Conservation (phyloP, 2,329 filamentous ascomycete species). For the Nigrospora oryzae region DNA sequence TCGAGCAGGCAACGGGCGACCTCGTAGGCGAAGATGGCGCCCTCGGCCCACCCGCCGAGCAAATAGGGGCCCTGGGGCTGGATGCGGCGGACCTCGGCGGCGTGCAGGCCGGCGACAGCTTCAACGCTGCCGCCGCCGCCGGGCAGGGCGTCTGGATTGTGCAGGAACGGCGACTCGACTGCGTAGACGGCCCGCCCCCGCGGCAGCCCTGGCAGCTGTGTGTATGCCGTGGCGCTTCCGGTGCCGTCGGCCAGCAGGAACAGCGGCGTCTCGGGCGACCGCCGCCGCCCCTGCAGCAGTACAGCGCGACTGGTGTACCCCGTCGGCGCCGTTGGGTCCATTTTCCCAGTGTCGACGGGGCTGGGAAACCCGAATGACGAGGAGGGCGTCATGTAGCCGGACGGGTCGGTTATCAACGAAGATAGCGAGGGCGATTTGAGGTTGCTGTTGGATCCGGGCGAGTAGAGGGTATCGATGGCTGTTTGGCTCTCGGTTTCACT, state of each 20-base stretch:
- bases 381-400: not conserved
- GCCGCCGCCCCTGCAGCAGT: not conserved
- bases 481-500: no score
- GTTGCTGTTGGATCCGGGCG: no score
- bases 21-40: constrained; percentile 39
- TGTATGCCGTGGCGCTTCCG: constrained; percentile 32
- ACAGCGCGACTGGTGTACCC: constrained; percentile 1
- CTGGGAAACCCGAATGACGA: not conserved
- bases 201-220: constrained; percentile 20
- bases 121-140: constrained; percentile 6
- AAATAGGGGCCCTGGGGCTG: constrained; percentile 38
- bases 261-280: constrained; percentile 8
- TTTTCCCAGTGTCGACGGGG: not conserved
- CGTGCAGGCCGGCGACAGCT: constrained; percentile 23
- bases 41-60: constrained; percentile 45
- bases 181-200: constrained; percentile 24
- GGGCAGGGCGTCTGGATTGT: constrained; percentile 7
- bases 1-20: constrained; percentile 27
- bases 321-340: constrained; percentile 6
- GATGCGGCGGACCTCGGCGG: constrained; percentile 34
- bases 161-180: constrained; percentile 28
- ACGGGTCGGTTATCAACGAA: not conserved
- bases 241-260: constrained; percentile 36
- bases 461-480: no score
- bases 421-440: not conserved